Base-by-base conservation (phyloP, 805 yeast species). In the Wickerhamomyces alni region DNA sequence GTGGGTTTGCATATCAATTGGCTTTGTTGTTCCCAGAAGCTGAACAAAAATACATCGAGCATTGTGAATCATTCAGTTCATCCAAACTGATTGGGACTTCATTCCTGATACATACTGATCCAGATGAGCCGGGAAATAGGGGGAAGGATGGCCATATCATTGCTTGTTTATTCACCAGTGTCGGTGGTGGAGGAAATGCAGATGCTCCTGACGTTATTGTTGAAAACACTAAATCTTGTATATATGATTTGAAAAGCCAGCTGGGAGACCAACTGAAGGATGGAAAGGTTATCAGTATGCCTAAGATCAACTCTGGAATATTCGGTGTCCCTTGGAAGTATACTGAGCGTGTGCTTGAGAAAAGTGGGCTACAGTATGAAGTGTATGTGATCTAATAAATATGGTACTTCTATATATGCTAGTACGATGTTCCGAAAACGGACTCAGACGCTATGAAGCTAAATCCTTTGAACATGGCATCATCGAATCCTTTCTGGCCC, bases 221-320 rank as follows among this genome's bases (percentile, higher is more conserved):
- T 1, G 41, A 55, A 4, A 58, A 72, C 46, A 86, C 95, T 0
- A 55, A 57, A 27, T 34, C 33, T 3, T 78, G 87, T 2, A 50
- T 83, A 47, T 38, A 44, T 0, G 75, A 77, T 50, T 55, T 83
- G 44, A 48, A 54, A 16, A 34, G 29, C 1, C 77, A 77, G 48
- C 40, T 74, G 29, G 24, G 9, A 21, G 24, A 37, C 27, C 9
- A 3, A 16, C 21, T 11, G 51, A 55, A 2, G 35, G 51, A 55
- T 2, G 36, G 43, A 12, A 46, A 55, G 13, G 55, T 58, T 0
- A 52, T 85, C 3, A 69, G 70, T 46, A 75, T 87, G 82, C 95
- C 95, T 17, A 71, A 72, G 57, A 86, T 87, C 48, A 87, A 87
- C 50, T 74, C 91, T 24, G 95, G 95, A 0, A 74, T 87, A 2